Base-by-base conservation (phyloP, 495 filamentous ascomycete species). In the Aspergillus carlsbadensis region DNA sequence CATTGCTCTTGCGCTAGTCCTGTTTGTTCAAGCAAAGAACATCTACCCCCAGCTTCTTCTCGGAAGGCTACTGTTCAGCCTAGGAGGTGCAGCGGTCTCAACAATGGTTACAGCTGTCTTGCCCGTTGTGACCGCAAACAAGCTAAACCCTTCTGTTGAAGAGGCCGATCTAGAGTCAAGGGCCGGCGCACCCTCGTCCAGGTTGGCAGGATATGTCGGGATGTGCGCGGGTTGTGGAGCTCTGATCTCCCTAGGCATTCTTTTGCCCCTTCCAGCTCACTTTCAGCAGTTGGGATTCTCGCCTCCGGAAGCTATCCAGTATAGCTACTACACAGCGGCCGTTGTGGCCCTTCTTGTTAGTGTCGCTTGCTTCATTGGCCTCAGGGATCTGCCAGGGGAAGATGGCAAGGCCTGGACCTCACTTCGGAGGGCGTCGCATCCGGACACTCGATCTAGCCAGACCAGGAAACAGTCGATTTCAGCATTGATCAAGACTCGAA, bases 61-160 rank as follows among this genome's bases (percentile, higher is more conserved):
- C 29, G 93, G 87, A 20, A 79, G 94, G 57, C 76, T 97, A 35
- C 74, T 94, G 34, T 99, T 99, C 73, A 92, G 91, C 58, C 52
- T 97, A 11, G 94, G 94, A 10, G 94, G 89, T 4, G 88, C 93
- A 13, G 95, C 94, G 11, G 87, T 90, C 68, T 90, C 91, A 22
- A 98, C 95, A 2, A 99, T 99, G 94, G 94, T 99, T 26, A 97
- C 95, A 5, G 94, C 94, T 1, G 89, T 95, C 22, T 78, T 98
- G 15, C 95, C 94, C 1, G 87, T 88, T 6, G 89, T 98, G 67
- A 92, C 90, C 15, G 80, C 66, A 65, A 78, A 48, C 64, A 59
- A 53, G 37, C 84, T 83, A 1, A 76, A 81, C 50, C 73, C 69
- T 14, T 49, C 15, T 14, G 15, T 50, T 13, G 50, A 61, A 13